Evolutionary conservation across 75 land plant genomes (phyloP), one percentile per base, ranked within the genome.

Genomic region (Isoetes taiwanensis): DNA sequence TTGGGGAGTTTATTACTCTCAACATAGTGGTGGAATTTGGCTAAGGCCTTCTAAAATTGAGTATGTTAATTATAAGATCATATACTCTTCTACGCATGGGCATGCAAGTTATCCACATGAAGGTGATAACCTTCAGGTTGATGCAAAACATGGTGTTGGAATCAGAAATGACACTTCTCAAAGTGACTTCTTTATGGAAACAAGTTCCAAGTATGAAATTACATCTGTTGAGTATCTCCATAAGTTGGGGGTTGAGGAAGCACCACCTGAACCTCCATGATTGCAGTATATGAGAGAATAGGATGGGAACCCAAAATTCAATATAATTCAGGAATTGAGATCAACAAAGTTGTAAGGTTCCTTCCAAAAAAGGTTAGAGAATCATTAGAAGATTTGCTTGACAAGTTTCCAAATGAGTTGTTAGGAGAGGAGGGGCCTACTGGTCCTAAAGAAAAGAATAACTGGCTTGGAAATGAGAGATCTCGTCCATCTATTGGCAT

Each of bases 221-320:
- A 65, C 77, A 25, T 66, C 88, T 1, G 87, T 78, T 14, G 87
- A 76, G 23, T 72, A 84, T 34, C 33, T 84, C 71, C 70, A 35
- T 3, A n/a, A 26, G 30, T 41, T 34, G 17, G 56, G 59, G 23
- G 62, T 20, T 1, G 64, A 65, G 41, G 75, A 43, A 26, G 71
- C 59, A 30, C 62, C 73, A 17, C 11, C 33, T 29, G 82, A 76
- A 57, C 91, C 91, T 17, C 63, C 81, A 3, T 86, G 93, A 88
- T 50, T 86, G 38, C 67, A 80, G 25, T 86, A 74, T 41, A 48
- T 55, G 63, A 67, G 88, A 53, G 72, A 77, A 43, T n/a, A n/a
- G n/a, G n/a, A n/a, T 86, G 93, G 93, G 93, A 88, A 20, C 88
- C 93, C 0, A 86, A 70, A 29, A 42, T 80, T 14, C 58, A 31